Conservation (phyloP, 805 yeast genomes). For the Yarrowia keelungensis region DNA sequence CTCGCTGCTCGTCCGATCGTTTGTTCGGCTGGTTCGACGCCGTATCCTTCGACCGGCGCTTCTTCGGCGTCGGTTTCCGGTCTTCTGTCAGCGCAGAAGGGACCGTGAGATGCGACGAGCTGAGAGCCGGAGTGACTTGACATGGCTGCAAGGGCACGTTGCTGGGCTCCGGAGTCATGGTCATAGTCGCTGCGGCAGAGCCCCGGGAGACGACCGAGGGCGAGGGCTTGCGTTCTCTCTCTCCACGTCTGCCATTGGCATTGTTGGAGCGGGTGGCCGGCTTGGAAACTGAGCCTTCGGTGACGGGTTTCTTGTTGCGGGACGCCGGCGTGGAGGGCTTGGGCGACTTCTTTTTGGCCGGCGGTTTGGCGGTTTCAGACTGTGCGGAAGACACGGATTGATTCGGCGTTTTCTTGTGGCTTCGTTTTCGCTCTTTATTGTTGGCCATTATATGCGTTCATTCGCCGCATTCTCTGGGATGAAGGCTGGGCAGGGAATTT, state of each 20-base stretch:
- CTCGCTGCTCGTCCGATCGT: background rate
- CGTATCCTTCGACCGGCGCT: slow-evolving; percentile 4
- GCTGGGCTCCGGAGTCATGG: slow-evolving; percentile 23
- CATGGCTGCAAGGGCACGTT: slow-evolving; percentile 21
- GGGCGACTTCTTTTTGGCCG: slow-evolving; percentile 26
- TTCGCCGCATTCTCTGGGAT: slow-evolving; percentile 38
- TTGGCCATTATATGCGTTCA: slow-evolving; percentile 38
- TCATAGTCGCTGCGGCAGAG: slow-evolving; percentile 24
- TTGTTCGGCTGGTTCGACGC: slow-evolving; percentile 13
- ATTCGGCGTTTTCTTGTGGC: slow-evolving; percentile 37
- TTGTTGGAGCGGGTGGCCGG: slow-evolving; percentile 13
- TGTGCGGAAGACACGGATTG: slow-evolving; percentile 33
- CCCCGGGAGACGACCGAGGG: slow-evolving; percentile 18
- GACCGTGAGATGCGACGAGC: slow-evolving; percentile 7
- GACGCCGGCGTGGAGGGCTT: slow-evolving; percentile 21
- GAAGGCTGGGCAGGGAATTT: background rate
- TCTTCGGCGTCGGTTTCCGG: slow-evolving; percentile 9
- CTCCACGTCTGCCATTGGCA: slow-evolving; percentile 19
- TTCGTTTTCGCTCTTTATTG: slow-evolving; percentile 37
- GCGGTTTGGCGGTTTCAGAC: slow-evolving; percentile 24
- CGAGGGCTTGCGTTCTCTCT: slow-evolving; percentile 19
- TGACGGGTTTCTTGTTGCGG: slow-evolving; percentile 29
- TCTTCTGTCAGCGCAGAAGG: slow-evolving; percentile 16
- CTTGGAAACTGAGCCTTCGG: slow-evolving; percentile 33
- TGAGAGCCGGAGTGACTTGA: slow-evolving; percentile 14